A percentile compares a stretch with the other conserved stretches of the same genome.
phyloP scores from a whole-genome alignment of 805 yeast genomes.

The Blastobotrys attinorum region DNA sequence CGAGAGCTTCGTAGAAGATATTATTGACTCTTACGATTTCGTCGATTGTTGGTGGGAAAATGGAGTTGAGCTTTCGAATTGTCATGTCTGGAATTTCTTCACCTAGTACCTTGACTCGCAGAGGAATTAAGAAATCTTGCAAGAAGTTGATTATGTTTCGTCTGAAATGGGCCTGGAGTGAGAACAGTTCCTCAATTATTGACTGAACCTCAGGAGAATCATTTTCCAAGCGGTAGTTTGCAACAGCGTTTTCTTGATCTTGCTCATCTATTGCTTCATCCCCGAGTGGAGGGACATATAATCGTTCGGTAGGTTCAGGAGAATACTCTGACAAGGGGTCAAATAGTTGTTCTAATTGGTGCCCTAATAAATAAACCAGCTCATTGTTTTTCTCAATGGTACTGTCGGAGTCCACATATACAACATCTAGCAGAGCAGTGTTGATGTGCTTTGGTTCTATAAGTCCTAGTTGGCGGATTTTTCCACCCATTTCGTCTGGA shows the following conservation, averaged over 20 bases:
- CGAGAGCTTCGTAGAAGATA: constrained; percentile 67
- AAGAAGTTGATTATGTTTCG: constrained; percentile 63
- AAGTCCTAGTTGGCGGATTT: constrained; percentile 50
- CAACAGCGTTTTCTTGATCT: constrained; percentile 24
- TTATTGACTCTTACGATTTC: constrained; percentile 88
- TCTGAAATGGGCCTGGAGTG: constrained; percentile 68
- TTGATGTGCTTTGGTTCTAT: constrained; percentile 41
- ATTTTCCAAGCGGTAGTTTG: too few species aligned
- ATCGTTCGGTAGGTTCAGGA: constrained; percentile 74
- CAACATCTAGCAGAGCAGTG: constrained; percentile 61
- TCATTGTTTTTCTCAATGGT: constrained; percentile 62
- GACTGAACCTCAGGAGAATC: constrained; percentile 31
- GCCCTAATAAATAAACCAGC: constrained; percentile 70
- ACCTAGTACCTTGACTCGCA: constrained; percentile 61
- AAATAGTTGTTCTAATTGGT: constrained; percentile 79
- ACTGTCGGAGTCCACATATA: constrained; percentile 50
- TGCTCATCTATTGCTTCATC: constrained; percentile 1
- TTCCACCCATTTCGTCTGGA: constrained; percentile 51
- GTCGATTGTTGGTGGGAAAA: constrained; percentile 93
- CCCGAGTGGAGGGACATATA: constrained; percentile 53
- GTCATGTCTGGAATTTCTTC: constrained; percentile 44
- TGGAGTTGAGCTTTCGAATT: constrained; percentile 58
- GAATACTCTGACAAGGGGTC: constrained; percentile 88
- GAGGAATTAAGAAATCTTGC: constrained; percentile 71
- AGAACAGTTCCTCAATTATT: constrained; percentile 57